Evolutionary conservation across 1,284 basidiomycete species (phyloP).

Genomic region (Leccinum subspadiceum): DNA sequence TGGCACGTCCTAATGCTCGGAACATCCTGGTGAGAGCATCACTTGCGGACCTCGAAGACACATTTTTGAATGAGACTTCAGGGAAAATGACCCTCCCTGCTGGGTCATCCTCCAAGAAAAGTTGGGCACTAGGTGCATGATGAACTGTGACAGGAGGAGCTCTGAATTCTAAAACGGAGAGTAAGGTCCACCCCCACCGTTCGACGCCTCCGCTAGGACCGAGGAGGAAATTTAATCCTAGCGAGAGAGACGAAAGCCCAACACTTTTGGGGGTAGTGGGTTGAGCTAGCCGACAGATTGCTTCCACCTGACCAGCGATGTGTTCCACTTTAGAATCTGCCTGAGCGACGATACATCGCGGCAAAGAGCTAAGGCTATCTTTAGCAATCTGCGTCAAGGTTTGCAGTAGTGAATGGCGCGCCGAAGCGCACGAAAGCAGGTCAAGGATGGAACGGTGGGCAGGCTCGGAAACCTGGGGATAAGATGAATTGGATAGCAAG

Average conservation of each 20-base stretch:
- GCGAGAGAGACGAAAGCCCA: slow-evolving; percentile 43
- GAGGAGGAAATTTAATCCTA: slow-evolving; percentile 65
- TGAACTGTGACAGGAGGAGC: slow-evolving; percentile 52
- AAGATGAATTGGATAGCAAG: slow-evolving; percentile 45
- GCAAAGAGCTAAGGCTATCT: slow-evolving; percentile 70
- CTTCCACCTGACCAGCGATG: slow-evolving; percentile 62
- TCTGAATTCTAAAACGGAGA: slow-evolving; percentile 73
- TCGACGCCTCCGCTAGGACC: slow-evolving; percentile 83
- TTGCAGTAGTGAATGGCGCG: slow-evolving; percentile 48
- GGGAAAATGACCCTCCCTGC: slow-evolving; percentile 52
- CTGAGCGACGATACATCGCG: slow-evolving; percentile 67
- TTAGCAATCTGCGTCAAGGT: slow-evolving; percentile 53
- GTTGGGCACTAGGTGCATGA: slow-evolving; percentile 46
- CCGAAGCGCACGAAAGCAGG: slow-evolving; percentile 45
- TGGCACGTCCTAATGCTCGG: slow-evolving; percentile 64
- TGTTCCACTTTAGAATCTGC: slow-evolving; percentile 73
- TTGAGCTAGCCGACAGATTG: slow-evolving; percentile 57
- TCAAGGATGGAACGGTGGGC: slow-evolving; percentile 48
- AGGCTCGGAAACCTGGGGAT: slow-evolving; percentile 20
- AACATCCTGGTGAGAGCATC: slow-evolving; percentile 69
- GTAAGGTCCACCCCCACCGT: slow-evolving; percentile 83
- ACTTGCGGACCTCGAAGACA: slow-evolving; percentile 56
- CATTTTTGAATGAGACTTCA: slow-evolving; percentile 56
- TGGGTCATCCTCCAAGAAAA: slow-evolving; percentile 56
- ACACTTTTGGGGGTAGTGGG: slow-evolving; percentile 17